Conservation (phyloP, 257 asterid species). For the Rhazya stricta region DNA sequence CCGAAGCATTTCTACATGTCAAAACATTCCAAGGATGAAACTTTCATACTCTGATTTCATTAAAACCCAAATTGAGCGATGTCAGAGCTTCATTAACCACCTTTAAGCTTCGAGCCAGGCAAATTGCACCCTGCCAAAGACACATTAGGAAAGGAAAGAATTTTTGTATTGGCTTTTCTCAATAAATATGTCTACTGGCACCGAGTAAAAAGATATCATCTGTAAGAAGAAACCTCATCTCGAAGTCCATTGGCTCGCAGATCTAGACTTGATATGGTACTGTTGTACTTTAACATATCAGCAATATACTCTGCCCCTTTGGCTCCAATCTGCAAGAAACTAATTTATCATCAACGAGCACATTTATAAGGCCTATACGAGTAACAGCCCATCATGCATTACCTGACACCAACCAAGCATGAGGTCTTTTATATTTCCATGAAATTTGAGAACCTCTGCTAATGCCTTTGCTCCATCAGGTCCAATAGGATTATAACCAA, state of each 20-base stretch:
- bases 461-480: slow-evolving; percentile 88
- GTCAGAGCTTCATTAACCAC: slow-evolving; percentile 82
- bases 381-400: slow-evolving; percentile 15
- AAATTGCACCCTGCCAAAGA: slow-evolving; percentile 64
- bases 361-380: background rate
- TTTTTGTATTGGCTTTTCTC: background rate
- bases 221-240: slow-evolving; percentile 58
- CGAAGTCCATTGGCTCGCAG: slow-evolving; percentile 91
- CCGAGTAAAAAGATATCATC: background rate
- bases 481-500: slow-evolving; percentile 95
- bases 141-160: background rate
- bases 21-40: slow-evolving; percentile 3
- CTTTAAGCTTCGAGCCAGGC: slow-evolving; percentile 88
- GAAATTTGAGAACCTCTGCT: slow-evolving; percentile 89
- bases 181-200: slow-evolving; percentile 2
- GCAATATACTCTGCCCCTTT: slow-evolving; percentile 79
- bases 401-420: slow-evolving; percentile 99
- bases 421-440: slow-evolving; percentile 68
- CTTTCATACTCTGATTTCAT: slow-evolving; percentile 77
- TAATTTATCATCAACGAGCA: slow-evolving; percentile 21
- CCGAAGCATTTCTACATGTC: background rate
- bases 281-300: slow-evolving; percentile 83
- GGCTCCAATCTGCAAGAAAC: slow-evolving; percentile 62
- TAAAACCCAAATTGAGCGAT: slow-evolving; percentile 85
- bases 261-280: slow-evolving; percentile 72